Conservation (phyloP, 805 yeast species). For the Candida loeiensis region DNA sequence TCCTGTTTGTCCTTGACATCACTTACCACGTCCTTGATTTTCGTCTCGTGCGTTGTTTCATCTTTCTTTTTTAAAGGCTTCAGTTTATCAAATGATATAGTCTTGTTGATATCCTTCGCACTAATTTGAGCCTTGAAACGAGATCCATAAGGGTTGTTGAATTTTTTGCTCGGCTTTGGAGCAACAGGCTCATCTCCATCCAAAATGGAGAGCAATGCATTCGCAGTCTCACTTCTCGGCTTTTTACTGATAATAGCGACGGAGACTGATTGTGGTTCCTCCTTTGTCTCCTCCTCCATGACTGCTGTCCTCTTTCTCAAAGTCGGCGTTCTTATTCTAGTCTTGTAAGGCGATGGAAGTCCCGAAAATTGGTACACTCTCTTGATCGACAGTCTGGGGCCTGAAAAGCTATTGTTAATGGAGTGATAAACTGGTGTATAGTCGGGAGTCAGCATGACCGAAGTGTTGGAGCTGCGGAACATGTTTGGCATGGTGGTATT, state of each 20-base stretch:
- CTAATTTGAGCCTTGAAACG: slow-evolving; percentile 13
- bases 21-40: too few relatives aligned
- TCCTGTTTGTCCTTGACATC: too few relatives aligned
- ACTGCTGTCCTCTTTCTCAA: slow-evolving; percentile 9
- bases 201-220: slow-evolving; percentile 34
- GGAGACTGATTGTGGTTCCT: too few relatives aligned
- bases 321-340: slow-evolving; percentile 36
- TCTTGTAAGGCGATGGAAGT: slow-evolving; percentile 42
- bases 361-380: slow-evolving; percentile 46
- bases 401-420: slow-evolving; percentile 13
- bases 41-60: background rate
- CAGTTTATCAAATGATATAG: slow-evolving; percentile 32
- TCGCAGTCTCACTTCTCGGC: slow-evolving; percentile 35
- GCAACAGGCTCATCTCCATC: slow-evolving; percentile 21
- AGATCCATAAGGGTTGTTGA: slow-evolving; percentile 14
- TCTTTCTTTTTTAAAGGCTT: slow-evolving; percentile 17
- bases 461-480: slow-evolving; percentile 13
- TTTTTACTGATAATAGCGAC: too few relatives aligned
- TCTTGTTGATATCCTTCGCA: slow-evolving; percentile 36
- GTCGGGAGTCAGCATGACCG: slow-evolving; percentile 30
- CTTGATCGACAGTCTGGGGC: slow-evolving; percentile 32
- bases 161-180: slow-evolving; percentile 4
- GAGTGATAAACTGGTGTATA: slow-evolving; percentile 38
- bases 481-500: slow-evolving; percentile 6
- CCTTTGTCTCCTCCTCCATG: background rate